Conservation (phyloP, 495 filamentous ascomycete species). For the Aspergillus haitiensis region DNA sequence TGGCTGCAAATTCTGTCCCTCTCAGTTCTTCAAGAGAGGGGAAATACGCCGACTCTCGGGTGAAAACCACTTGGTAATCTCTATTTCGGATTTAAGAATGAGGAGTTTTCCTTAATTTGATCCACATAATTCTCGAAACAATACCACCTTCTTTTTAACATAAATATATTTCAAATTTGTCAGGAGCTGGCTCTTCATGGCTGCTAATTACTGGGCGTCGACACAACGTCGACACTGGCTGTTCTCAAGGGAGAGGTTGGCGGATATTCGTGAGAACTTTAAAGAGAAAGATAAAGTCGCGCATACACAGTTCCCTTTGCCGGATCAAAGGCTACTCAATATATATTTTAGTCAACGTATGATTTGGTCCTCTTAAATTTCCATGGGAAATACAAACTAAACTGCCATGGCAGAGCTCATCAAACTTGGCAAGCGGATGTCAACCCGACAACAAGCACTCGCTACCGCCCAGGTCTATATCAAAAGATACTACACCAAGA, state of each 20-base stretch:
- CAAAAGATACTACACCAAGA: conserved; percentile 88
- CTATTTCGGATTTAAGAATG: background rate
- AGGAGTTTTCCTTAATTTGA: background rate
- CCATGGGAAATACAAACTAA: conserved; percentile 3
- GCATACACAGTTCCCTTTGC: conserved; percentile 76
- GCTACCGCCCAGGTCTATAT: conserved; percentile 95
- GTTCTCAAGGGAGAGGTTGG: conserved; percentile 77
- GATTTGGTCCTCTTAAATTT: conserved; percentile 23
- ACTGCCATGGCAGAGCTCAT: conserved; percentile 61
- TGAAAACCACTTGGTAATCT: background rate
- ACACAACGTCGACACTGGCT: conserved; percentile 89
- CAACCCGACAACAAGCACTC: conserved; percentile 83
- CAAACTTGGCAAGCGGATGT: conserved; percentile 75
- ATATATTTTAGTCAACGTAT: conserved; percentile 91
- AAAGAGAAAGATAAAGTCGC: conserved; percentile 69
- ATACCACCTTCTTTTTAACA: background rate
- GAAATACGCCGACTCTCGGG: no score
- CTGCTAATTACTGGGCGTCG: conserved; percentile 95
- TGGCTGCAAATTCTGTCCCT: no score
- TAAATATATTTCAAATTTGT: background rate
- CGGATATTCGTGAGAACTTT: conserved; percentile 67
- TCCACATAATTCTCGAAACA: no score
- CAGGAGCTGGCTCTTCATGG: conserved; percentile 56
- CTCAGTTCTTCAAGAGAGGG: no score
- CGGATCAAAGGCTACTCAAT: conserved; percentile 76